Percentiles rank a stretch among this genome's conserved stretches.
Conservation (phyloP, 345 rosid species). For the Eucalyptus marginata region DNA sequence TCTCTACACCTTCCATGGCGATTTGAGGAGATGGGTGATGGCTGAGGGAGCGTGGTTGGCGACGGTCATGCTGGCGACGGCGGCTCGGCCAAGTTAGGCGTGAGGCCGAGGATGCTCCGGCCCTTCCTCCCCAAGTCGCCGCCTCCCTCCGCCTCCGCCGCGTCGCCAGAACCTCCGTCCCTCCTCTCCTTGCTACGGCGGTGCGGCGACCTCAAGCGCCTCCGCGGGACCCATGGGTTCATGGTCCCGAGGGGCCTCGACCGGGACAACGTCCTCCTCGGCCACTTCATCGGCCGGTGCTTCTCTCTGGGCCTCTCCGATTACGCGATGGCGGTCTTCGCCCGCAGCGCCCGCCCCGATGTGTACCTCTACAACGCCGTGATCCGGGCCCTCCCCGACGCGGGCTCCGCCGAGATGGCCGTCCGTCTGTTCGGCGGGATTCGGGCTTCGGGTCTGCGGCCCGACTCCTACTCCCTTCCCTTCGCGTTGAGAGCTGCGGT, state of each 20-base stretch:
- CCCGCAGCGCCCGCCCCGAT: slow-evolving; percentile 7
- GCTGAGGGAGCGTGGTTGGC: not conserved
- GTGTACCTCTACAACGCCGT: slow-evolving; percentile 39
- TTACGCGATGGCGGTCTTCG: slow-evolving; percentile 40
- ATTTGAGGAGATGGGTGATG: not conserved
- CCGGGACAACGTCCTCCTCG: slow-evolving; percentile 20
- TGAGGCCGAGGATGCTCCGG: not conserved
- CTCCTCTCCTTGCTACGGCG: not conserved
- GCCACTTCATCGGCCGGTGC: slow-evolving; percentile 33
- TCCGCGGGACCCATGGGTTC: slow-evolving; percentile 36
- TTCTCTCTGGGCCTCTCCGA: slow-evolving; percentile 31
- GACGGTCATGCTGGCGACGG: not conserved
- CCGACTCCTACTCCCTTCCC: slow-evolving; percentile 61
- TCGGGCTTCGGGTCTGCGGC: slow-evolving; percentile 25
- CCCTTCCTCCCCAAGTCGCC: not conserved
- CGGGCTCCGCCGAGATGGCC: slow-evolving; percentile 19
- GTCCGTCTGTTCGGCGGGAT: slow-evolving; percentile 36
- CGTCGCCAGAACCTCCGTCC: not conserved
- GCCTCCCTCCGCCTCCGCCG: not conserved
- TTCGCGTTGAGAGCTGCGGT: slow-evolving; percentile 38
- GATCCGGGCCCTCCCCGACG: slow-evolving; percentile 41
- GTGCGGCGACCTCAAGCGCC: slow-evolving; percentile 28
- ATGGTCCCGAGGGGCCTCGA: slow-evolving; percentile 29
- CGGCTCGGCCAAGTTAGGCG: not conserved
- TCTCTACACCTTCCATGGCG: not conserved